phyloP scores from a whole-genome alignment of 805 yeast species.

The Pichia pseudocactophila region DNA sequence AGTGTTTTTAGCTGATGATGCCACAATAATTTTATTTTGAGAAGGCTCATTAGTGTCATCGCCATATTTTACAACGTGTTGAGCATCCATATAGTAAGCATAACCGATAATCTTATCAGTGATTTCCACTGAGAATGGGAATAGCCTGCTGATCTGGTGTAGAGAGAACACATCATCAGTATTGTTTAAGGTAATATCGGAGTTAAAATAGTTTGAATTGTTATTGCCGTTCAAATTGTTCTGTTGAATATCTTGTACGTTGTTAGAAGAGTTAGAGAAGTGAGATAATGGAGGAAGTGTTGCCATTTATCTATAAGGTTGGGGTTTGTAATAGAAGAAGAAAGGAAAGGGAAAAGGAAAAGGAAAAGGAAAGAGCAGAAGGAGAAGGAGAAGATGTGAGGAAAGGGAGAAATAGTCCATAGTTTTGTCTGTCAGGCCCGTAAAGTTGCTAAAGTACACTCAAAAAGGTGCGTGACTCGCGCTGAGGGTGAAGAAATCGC shows the following conservation, averaged over 20 bases:
- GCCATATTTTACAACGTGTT: slow-evolving; percentile 4
- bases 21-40: neutral
- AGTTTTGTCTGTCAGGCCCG: too few relatives aligned
- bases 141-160: slow-evolving; percentile 4
- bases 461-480: too few relatives aligned
- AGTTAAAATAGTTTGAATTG: neutral
- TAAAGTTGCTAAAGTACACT: too few relatives aligned
- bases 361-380: too few relatives aligned
- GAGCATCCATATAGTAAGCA: slow-evolving; percentile 22
- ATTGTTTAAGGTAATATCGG: neutral
- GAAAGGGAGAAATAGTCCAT: too few relatives aligned
- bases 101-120: slow-evolving; percentile 26
- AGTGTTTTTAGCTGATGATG: slow-evolving; percentile 15
- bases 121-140: slow-evolving; percentile 27
- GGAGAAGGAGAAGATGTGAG: too few relatives aligned
- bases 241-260: neutral
- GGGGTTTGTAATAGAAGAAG: neutral
- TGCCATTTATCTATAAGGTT: slow-evolving; percentile 2
- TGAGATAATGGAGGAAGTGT: neutral
- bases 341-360: too few relatives aligned
- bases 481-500: too few relatives aligned
- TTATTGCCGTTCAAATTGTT: slow-evolving; percentile 1
- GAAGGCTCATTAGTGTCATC: neutral
- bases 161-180: neutral
- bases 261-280: neutral